phyloP scores from a whole-genome alignment of 164 flowering plant genomes.

The Akebia trifoliata region DNA sequence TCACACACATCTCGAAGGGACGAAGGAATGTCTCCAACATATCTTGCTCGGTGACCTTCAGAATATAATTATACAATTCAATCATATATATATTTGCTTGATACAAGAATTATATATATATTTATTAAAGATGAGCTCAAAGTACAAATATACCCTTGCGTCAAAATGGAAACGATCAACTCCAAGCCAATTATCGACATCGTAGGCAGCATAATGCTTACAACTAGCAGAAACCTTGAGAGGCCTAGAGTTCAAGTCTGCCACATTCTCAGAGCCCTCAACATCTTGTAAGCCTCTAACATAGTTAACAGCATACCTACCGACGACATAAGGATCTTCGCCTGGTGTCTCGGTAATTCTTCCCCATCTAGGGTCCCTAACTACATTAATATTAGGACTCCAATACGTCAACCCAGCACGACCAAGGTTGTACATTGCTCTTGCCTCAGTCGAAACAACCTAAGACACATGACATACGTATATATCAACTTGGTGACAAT shows the following conservation, averaged over 20 bases:
- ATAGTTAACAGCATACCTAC: constrained; percentile 17
- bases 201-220: constrained; percentile 24
- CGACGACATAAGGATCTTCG: constrained; percentile 16
- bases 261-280: constrained; percentile 2
- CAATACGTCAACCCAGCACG: constrained; percentile 16
- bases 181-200: constrained; percentile 19
- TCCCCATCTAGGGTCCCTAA: constrained; percentile 26
- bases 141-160: constrained; percentile 19
- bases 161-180: constrained; percentile 18
- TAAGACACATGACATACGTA: not conserved
- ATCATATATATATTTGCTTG: too few relatives aligned
- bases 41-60: too few relatives aligned
- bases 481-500: not conserved
- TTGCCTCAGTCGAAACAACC: constrained; percentile 16
- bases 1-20: constrained; percentile 25
- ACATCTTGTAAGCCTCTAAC: constrained; percentile 23
- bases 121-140: too few relatives aligned
- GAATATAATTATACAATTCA: too few relatives aligned
- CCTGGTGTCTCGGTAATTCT: constrained; percentile 20
- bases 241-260: constrained; percentile 14
- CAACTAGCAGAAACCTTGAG: constrained; percentile 24
- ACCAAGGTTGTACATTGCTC: constrained; percentile 10
- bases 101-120: too few relatives aligned
- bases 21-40: too few relatives aligned
- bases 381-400: constrained; percentile 23